Percentiles rank a stretch among this genome's conserved stretches.
Evolutionary conservation across 805 yeast genomes (phyloP).

Genomic region (Spathaspora hagerdaliae): DNA sequence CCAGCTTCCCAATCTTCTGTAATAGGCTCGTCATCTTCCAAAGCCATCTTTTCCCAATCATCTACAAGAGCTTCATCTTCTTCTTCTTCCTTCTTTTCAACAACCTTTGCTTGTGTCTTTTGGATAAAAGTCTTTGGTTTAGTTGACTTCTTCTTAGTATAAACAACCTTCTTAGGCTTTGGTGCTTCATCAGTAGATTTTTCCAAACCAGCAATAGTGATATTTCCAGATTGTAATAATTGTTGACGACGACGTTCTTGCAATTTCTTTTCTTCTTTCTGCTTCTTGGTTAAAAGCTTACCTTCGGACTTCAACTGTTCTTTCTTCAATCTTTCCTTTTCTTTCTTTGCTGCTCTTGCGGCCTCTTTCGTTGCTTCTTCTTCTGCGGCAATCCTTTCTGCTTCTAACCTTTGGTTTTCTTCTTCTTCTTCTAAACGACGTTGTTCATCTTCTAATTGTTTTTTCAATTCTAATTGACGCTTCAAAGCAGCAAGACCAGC

Average conservation of each 20-base stretch:
- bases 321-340: slow-evolving; percentile 78
- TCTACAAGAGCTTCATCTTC: slow-evolving; percentile 63
- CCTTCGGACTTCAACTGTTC: slow-evolving; percentile 97
- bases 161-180: slow-evolving; percentile 66
- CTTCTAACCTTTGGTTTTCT: slow-evolving; percentile 45
- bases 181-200: slow-evolving; percentile 21
- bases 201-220: slow-evolving; percentile 71
- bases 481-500: slow-evolving; percentile 90
- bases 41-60: slow-evolving; percentile 79
- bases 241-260: slow-evolving; percentile 88
- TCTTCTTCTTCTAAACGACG: slow-evolving; percentile 70
- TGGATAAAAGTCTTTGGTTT: slow-evolving; percentile 36
- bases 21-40: slow-evolving; percentile 54
- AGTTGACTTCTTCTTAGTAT: slow-evolving; percentile 65
- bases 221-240: slow-evolving; percentile 67
- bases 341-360: slow-evolving; percentile 65
- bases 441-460: slow-evolving; percentile 84
- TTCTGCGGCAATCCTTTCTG: slow-evolving; percentile 45
- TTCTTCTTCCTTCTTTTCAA: slow-evolving; percentile 18
- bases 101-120: slow-evolving; percentile 17
- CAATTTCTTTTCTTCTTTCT: slow-evolving; percentile 84
- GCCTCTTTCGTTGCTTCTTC: slow-evolving; percentile 68
- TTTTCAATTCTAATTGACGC: slow-evolving; percentile 82
- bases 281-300: slow-evolving; percentile 87
- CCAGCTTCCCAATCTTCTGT: slow-evolving; percentile 52